Evolutionary conservation across 345 rosid genomes (phyloP).

Genomic region (Syzygium jambos): DNA sequence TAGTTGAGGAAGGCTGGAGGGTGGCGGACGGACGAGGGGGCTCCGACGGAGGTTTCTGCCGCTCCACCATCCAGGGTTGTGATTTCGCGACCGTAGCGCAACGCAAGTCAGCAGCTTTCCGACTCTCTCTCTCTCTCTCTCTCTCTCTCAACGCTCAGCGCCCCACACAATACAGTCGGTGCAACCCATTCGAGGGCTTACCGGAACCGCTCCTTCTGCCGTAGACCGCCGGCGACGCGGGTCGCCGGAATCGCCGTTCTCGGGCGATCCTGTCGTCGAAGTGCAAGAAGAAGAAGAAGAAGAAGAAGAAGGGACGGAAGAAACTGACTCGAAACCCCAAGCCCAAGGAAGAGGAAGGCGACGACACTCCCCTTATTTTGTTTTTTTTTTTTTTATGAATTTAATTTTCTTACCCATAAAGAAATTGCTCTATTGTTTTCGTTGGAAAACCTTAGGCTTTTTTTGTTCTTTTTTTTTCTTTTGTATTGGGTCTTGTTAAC

Average conservation of each 20-base stretch:
- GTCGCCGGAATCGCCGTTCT: neutral
- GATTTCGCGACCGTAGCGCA: neutral
- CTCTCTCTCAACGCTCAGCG: neutral
- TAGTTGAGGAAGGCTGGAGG: neutral
- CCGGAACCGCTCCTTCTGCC: neutral
- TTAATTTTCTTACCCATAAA: neutral
- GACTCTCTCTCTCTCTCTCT: neutral
- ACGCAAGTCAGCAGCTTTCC: neutral
- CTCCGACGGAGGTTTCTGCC: constrained; percentile 16
- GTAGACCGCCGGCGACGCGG: neutral
- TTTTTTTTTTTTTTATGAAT: neutral
- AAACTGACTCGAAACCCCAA: neutral
- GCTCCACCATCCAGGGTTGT: constrained; percentile 26
- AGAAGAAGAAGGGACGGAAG: neutral
- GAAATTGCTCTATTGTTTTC: neutral
- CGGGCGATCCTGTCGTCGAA: neutral
- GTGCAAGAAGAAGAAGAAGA: neutral
- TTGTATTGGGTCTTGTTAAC: neutral
- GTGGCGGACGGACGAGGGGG: constrained; percentile 13
- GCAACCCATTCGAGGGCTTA: neutral
- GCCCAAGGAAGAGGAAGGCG: neutral
- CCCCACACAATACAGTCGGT: neutral
- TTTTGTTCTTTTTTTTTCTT: too few species aligned
- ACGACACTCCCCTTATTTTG: neutral
- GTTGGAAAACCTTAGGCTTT: neutral